A percentile compares a stretch with the other conserved stretches of the same genome.
phyloP scores from a whole-genome alignment of 495 filamentous ascomycete genomes.

The Penicillium argentinense region DNA sequence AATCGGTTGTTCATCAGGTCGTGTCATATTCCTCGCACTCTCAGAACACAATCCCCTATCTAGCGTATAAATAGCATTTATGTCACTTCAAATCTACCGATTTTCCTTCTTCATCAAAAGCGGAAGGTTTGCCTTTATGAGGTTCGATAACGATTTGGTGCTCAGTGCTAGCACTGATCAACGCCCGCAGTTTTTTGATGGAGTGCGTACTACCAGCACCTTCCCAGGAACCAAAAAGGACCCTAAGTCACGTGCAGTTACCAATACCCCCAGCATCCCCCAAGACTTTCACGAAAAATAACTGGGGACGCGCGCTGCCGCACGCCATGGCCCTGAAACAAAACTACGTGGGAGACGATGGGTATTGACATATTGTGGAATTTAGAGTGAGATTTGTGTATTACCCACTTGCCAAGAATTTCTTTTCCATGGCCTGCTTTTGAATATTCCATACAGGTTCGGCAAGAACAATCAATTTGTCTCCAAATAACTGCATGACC shows the following conservation, averaged over 20 bases:
- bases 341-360: background rate
- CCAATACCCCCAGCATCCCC: conserved; percentile 8
- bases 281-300: background rate
- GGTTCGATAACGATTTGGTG: no score
- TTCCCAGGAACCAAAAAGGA: conserved; percentile 2
- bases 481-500: background rate
- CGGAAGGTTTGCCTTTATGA: no score
- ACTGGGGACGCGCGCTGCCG: background rate
- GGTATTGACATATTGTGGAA: background rate
- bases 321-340: background rate
- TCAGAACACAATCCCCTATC: background rate
- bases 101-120: no score
- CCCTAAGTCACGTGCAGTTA: conserved; percentile 3
- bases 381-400: background rate
- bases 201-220: no score
- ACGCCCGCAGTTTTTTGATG: conserved; percentile 5
- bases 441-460: conserved; percentile 8
- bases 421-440: conserved; percentile 3
- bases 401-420: conserved; percentile 1
- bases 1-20: background rate
- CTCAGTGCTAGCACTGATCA: conserved; percentile 3
- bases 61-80: background rate
- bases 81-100: background rate
- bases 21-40: background rate
- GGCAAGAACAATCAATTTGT: background rate